These are phyloP conservation scores for Xylariaceae sp. DNA, from an alignment of 2,329 filamentous ascomycete species.

Conservation along the genomic window DNA sequence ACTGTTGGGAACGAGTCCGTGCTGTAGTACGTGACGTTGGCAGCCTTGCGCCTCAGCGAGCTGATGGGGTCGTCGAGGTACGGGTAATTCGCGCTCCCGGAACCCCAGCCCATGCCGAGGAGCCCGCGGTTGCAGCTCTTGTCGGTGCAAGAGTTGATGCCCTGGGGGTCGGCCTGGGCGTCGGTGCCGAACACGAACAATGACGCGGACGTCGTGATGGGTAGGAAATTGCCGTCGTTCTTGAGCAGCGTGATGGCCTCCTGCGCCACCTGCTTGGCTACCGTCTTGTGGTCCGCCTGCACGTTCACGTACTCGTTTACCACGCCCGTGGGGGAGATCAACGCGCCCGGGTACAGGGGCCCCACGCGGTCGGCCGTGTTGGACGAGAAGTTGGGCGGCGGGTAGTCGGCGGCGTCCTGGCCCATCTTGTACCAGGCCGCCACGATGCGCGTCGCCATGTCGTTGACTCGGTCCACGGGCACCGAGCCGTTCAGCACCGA, in stretches of 20 bases:
- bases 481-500: constrained; percentile 64
- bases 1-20: constrained; percentile 65
- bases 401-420: constrained; percentile 62
- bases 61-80: constrained; percentile 72
- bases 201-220: constrained; percentile 46
- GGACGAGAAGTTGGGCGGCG: constrained; percentile 64
- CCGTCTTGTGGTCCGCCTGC: constrained; percentile 56
- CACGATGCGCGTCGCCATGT: constrained; percentile 62
- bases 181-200: constrained; percentile 63
- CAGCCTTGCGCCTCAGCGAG: constrained; percentile 59
- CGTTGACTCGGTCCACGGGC: constrained; percentile 62
- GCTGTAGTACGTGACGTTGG: constrained; percentile 63
- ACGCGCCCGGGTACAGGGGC: constrained; percentile 61
- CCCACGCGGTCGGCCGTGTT: constrained; percentile 64
- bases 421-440: constrained; percentile 66
- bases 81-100: constrained; percentile 70
- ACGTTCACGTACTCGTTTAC: constrained; percentile 75
- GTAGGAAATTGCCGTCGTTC: constrained; percentile 69
- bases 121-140: constrained; percentile 73
- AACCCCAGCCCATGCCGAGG: constrained; percentile 77
- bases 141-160: constrained; percentile 71
- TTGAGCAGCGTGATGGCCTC: constrained; percentile 64
- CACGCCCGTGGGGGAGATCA: constrained; percentile 64
- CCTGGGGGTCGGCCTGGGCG: constrained; percentile 56
- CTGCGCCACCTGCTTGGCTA: constrained; percentile 61